Percentiles rank a stretch among this genome's conserved stretches.
phyloP scores from a whole-genome alignment of 1,284 basidiomycete species.

The Cystobasidium pallidum region DNA sequence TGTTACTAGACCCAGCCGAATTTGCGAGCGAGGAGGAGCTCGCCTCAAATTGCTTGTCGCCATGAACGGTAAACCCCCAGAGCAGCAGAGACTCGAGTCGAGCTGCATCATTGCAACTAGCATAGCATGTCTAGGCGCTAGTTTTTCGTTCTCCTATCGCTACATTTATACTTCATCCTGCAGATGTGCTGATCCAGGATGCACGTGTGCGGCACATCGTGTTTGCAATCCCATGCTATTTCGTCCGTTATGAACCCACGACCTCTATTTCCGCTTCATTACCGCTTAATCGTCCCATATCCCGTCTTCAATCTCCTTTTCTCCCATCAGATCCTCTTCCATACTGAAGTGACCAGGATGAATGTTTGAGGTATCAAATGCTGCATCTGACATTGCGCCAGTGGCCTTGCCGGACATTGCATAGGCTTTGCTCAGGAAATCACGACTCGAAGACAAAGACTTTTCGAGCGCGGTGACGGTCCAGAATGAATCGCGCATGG shows the following conservation, averaged over 20 bases:
- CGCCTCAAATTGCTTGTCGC: background rate
- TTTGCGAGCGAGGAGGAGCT: constrained; percentile 25
- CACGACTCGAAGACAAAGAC: constrained; percentile 3
- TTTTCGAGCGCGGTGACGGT: constrained; percentile 25
- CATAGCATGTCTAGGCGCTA: no score
- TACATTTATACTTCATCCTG: background rate
- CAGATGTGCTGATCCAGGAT: no score
- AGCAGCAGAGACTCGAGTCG: no score
- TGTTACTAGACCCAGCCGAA: constrained; percentile 5
- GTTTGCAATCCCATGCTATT: no score
- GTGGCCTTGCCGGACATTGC: background rate
- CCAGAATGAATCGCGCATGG: constrained; percentile 4
- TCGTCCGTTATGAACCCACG: no score
- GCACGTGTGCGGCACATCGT: no score
- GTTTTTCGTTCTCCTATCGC: background rate
- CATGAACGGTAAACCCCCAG: no score
- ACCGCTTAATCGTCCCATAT: background rate
- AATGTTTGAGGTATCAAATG: background rate
- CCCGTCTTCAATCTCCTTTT: background rate
- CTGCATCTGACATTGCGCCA: background rate
- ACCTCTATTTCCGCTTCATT: no score
- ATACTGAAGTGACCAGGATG: constrained; percentile 13
- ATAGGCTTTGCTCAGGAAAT: constrained; percentile 34
- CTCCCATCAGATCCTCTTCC: constrained; percentile 36
- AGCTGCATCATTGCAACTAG: no score